phyloP scores from a whole-genome alignment of 495 filamentous ascomycete genomes.

The Aspergillus mulundensis region DNA sequence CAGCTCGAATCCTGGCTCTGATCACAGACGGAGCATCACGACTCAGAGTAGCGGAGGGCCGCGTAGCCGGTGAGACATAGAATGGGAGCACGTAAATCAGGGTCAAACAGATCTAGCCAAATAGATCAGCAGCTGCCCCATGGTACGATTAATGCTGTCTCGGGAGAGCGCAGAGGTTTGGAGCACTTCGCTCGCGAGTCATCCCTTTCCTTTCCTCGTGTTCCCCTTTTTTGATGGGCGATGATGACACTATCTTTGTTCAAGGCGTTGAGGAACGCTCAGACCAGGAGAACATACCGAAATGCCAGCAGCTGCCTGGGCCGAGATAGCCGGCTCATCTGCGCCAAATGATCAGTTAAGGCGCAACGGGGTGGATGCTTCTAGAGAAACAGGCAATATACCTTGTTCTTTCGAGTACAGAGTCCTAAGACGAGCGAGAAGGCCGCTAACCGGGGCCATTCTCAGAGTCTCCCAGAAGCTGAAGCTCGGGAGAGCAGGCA shows the following conservation, averaged over 20 bases:
- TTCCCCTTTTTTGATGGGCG: background rate
- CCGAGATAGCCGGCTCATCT: constrained; percentile 49
- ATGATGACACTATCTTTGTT: constrained; percentile 15
- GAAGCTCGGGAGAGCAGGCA: background rate
- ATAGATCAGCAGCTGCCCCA: constrained; percentile 8
- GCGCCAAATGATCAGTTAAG: constrained; percentile 13
- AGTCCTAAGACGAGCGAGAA: constrained; percentile 34
- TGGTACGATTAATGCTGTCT: background rate
- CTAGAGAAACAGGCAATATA: constrained; percentile 16
- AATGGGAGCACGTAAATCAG: constrained; percentile 86
- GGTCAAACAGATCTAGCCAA: constrained; percentile 64
- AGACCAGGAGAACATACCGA: constrained; percentile 42
- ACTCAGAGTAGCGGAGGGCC: constrained; percentile 75
- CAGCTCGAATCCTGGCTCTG: constrained; percentile 75
- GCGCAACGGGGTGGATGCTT: background rate
- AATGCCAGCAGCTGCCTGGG: constrained; percentile 41
- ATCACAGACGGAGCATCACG: constrained; percentile 90
- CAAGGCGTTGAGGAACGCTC: constrained; percentile 8
- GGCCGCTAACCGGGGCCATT: constrained; percentile 32
- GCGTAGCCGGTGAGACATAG: constrained; percentile 74
- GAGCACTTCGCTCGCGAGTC: background rate
- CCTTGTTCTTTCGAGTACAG: constrained; percentile 37
- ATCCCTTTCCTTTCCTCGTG: constrained; percentile 3
- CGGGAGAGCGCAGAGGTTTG: background rate
- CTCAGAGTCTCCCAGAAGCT: background rate